Base-by-base conservation (phyloP, 306 rosid genomes). In the Ceratonia siliqua region DNA sequence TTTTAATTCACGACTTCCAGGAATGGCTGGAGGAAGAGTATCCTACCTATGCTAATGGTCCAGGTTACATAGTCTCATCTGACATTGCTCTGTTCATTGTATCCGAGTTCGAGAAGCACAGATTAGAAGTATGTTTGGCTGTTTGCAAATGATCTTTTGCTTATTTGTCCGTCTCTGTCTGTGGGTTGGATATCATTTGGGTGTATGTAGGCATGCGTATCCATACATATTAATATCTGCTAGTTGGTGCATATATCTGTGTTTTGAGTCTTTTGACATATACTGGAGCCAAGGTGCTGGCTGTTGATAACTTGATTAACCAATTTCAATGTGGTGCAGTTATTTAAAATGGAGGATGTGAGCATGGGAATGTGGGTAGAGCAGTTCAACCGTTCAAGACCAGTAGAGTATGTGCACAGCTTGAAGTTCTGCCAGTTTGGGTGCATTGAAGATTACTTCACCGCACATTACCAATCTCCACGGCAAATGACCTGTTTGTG, bases 1-100 rank as follows among this genome's bases (percentile, higher is more conserved):
- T 72, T 24, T 54, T 25, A 2, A 15, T 30, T 66, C 43, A 38
- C 8, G 36, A 32, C 28, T 71, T 54, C 27, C 84, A 90, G 91
- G 96, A 93, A 81, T 93, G 98, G 98, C 84, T 87, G 68, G 94
- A 88, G 82, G 98, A 91, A 84, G 97, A 91, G 75, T 93, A 93
- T 84, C 98, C 98, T 65, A 68, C 94, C 27, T 93, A 93, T 54
- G 98, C 98, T 30, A 93, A 93, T 59, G 98, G 97, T 42, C 98
- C 97, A 4, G 98, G 97, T 68, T 93, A 93, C 81, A 64, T 93
- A 48, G 25, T 93, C 41, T 93, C 98, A 52, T 78, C 91, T 10
- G 89, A 88, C 84, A 82, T 93, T 38, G 97, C 97, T 15, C 87
- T 48, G 22, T 89, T 86, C 75, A 78, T 93, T 17, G 78, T 89